These are phyloP conservation scores for Odontarrhena argentea DNA, from an alignment of 345 rosid species.

Conservation along the genomic window DNA sequence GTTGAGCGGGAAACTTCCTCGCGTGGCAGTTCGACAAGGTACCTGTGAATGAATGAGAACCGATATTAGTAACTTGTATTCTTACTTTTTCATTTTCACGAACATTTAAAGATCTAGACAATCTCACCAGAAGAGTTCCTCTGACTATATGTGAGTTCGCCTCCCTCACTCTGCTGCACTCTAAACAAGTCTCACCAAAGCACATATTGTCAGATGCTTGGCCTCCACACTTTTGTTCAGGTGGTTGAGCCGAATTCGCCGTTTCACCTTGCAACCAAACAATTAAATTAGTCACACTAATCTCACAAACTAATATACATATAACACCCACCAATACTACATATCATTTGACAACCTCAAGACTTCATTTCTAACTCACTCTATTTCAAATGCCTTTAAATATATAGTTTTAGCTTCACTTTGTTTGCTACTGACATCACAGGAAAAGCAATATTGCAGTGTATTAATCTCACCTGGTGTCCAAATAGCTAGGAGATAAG, in stretches of 20 bases:
- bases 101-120: constrained; percentile 20
- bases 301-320: background rate
- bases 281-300: constrained; percentile 17
- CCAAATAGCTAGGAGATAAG: constrained; percentile 95
- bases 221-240: constrained; percentile 55
- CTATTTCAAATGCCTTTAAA: constrained; percentile 14
- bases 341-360: constrained; percentile 16
- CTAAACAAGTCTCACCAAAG: constrained; percentile 64
- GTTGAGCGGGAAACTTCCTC: constrained; percentile 92
- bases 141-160: constrained; percentile 69
- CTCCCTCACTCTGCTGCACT: constrained; percentile 75
- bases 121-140: constrained; percentile 86
- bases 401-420: constrained; percentile 10
- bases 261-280: constrained; percentile 70
- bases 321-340: background rate
- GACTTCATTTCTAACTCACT: constrained; percentile 6
- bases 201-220: constrained; percentile 60
- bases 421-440: constrained; percentile 13
- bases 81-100: constrained; percentile 14
- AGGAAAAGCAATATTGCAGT: constrained; percentile 4
- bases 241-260: constrained; percentile 64
- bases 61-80: constrained; percentile 33
- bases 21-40: constrained; percentile 94
- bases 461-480: constrained; percentile 68
- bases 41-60: constrained; percentile 50